Conservation (phyloP, 371 early-diverging fungal genomes). For the Mortierella sp. region DNA sequence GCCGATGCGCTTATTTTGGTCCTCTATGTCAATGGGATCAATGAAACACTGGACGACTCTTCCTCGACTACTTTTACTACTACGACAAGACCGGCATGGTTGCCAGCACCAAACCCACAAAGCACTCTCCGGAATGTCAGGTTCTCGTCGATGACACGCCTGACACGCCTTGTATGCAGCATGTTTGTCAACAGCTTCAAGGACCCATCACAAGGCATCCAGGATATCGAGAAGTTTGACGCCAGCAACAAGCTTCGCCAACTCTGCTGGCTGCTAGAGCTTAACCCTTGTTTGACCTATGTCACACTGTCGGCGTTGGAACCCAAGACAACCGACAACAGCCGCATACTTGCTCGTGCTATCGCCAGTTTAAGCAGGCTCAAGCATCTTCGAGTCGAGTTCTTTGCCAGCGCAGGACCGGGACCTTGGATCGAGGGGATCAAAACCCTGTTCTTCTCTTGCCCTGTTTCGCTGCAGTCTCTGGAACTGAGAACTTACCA, state of each 20-base stretch:
- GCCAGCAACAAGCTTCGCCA: neutral
- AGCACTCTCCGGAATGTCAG: neutral
- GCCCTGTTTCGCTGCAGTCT: neutral
- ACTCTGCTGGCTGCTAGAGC: neutral
- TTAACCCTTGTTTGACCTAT: neutral
- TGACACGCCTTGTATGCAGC: neutral
- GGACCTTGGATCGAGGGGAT: neutral
- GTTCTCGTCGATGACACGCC: neutral
- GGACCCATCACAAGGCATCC: neutral
- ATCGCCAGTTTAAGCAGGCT: neutral
- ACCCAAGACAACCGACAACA: neutral
- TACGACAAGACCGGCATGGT: neutral
- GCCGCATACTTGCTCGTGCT: neutral
- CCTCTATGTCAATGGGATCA: neutral
- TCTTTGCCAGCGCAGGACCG: neutral
- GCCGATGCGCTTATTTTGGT: neutral
- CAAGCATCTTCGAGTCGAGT: neutral
- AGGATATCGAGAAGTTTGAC: neutral
- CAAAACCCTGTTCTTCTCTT: neutral
- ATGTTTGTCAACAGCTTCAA: neutral
- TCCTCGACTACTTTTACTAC: neutral
- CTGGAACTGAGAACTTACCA: neutral
- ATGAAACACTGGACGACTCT: neutral
- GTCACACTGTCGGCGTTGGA: neutral
- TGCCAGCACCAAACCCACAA: neutral